Conservation (phyloP, 495 filamentous ascomycete species). For the Lentithecium fluviatile region DNA sequence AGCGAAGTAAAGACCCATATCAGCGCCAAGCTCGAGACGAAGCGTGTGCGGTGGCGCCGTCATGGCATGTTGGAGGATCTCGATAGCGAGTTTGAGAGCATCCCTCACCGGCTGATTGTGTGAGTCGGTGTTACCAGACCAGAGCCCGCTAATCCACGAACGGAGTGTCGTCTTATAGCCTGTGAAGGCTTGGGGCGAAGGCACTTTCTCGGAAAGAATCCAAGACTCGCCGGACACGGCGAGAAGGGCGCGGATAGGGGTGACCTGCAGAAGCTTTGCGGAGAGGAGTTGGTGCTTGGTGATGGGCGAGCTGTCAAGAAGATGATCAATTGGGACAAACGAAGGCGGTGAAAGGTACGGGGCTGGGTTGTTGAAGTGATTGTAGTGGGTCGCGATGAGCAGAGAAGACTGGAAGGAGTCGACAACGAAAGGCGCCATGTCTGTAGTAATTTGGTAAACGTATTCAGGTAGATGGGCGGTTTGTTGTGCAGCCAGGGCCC, state of each 20-base stretch:
- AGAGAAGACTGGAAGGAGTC: constrained; percentile 41
- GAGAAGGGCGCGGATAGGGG: constrained; percentile 41
- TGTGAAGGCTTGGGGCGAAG: constrained; percentile 24
- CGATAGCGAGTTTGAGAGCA: constrained; percentile 31
- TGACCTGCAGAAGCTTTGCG: constrained; percentile 36
- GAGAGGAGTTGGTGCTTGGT: constrained; percentile 29
- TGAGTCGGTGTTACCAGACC: constrained; percentile 13
- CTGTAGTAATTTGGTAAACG: constrained; percentile 19
- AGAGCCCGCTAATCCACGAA: constrained; percentile 29
- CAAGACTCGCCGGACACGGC: constrained; percentile 43
- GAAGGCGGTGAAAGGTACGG: constrained; percentile 16
- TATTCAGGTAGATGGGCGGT: constrained; percentile 16
- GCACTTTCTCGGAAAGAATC: constrained; percentile 41
- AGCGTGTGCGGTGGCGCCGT: constrained; percentile 31
- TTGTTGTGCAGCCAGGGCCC: constrained; percentile 26
- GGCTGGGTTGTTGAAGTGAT: constrained; percentile 24
- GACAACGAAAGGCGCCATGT: constrained; percentile 5
- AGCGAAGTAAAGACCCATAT: constrained; percentile 42
- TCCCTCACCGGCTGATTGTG: constrained; percentile 23
- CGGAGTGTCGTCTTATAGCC: constrained; percentile 21
- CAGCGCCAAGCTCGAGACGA: constrained; percentile 35
- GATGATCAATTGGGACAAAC: constrained; percentile 20
- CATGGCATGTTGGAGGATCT: constrained; percentile 34
- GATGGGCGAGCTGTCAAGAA: constrained; percentile 21
- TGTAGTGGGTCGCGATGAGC: constrained; percentile 35